Conservation (phyloP, 106 monocot genomes). For the Gastrodia elata region DNA sequence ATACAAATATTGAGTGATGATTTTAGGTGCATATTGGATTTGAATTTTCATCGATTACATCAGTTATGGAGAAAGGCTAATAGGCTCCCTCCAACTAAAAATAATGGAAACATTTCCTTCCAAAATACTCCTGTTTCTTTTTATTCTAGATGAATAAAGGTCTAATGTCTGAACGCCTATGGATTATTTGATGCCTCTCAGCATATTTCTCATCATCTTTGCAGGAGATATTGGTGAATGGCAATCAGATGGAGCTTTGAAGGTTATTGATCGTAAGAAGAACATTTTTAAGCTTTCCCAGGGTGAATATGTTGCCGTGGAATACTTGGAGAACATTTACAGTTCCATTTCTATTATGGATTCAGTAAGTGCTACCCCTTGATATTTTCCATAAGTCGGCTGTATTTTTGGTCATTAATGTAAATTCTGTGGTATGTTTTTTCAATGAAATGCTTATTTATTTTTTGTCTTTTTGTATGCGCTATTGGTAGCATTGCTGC, state of each 20-base stretch:
- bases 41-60: no score
- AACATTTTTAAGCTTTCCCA: conserved; percentile 98
- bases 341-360: conserved; percentile 48
- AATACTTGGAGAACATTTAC: conserved; percentile 88
- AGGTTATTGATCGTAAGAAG: conserved; percentile 92
- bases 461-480: background rate
- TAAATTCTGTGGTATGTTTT: background rate
- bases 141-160: background rate
- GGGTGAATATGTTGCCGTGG: conserved; percentile 96
- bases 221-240: conserved; percentile 92
- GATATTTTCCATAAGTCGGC: background rate
- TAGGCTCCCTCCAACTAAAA: background rate
- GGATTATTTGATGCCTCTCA: background rate
- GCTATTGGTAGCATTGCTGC: background rate
- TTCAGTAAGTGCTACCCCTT: conserved; percentile 27
- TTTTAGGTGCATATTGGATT: no score
- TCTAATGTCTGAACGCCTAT: background rate
- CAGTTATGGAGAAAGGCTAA: background rate
- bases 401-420: background rate
- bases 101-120: background rate
- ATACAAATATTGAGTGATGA: no score
- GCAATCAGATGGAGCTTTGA: conserved; percentile 86
- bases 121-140: background rate
- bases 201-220: background rate
- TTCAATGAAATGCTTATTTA: background rate